A percentile compares a stretch with the other conserved stretches of the same genome.
Conservation (phyloP, 495 filamentous ascomycete genomes). For the Annulohypoxylon moriforme region DNA sequence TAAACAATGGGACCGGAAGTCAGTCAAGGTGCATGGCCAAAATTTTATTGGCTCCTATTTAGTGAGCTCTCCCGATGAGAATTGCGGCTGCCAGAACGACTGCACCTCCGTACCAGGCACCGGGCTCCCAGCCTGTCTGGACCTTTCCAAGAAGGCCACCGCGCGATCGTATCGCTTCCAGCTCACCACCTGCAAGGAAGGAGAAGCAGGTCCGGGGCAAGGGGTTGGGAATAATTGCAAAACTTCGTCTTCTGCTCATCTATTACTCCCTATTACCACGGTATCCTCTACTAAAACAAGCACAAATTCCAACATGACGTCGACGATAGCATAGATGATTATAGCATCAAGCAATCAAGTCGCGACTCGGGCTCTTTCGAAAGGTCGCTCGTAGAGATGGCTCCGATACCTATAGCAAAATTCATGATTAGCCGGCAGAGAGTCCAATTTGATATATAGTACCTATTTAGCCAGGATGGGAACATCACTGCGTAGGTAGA, state of each 20-base stretch:
- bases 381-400: not conserved
- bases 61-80: slow-evolving; percentile 24
- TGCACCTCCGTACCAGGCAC: slow-evolving; percentile 29
- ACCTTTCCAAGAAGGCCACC: slow-evolving; percentile 18
- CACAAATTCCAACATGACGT: not conserved
- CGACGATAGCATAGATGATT: not conserved
- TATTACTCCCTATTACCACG: not conserved
- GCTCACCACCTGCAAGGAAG: slow-evolving; percentile 18
- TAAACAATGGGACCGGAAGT: not conserved
- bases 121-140: slow-evolving; percentile 15
- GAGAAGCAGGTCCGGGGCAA: slow-evolving; percentile 10
- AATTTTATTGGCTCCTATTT: slow-evolving; percentile 26
- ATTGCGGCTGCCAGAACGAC: slow-evolving; percentile 33
- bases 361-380: not conserved
- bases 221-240: slow-evolving; percentile 29
- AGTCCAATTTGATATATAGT: no score
- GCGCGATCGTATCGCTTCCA: slow-evolving; percentile 33
- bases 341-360: not conserved
- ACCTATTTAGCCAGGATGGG: no score
- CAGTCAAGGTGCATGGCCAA: slow-evolving; percentile 29
- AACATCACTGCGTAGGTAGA: no score
- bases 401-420: no score
- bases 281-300: not conserved
- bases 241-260: not conserved
- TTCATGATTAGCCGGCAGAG: no score